A percentile compares a stretch with the other conserved stretches of the same genome.
These are phyloP conservation scores for Myxozyma melibiosi DNA, from an alignment of 805 yeast genomes.

Conservation along the genomic window DNA sequence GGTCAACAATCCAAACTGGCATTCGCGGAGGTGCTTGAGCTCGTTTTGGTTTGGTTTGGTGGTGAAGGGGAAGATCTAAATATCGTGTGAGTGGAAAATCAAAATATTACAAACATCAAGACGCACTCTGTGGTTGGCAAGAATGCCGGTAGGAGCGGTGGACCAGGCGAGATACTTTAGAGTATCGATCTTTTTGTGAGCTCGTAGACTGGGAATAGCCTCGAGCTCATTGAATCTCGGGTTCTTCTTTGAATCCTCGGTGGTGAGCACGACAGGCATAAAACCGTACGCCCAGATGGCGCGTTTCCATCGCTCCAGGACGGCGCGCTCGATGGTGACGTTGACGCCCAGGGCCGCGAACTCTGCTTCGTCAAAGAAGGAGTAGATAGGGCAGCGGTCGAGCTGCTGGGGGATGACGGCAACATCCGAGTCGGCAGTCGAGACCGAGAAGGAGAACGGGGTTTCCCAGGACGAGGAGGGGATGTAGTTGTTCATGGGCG, in stretches of 20 bases:
- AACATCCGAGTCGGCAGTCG: slow-evolving; percentile 24
- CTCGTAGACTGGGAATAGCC: slow-evolving; percentile 3
- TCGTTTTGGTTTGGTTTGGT: slow-evolving; percentile 16
- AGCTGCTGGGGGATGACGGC: slow-evolving; percentile 28
- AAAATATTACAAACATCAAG: background rate
- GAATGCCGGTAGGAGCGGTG: slow-evolving; percentile 35
- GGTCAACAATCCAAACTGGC: slow-evolving; percentile 31
- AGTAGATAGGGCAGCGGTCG: slow-evolving; percentile 29
- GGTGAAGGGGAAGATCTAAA: slow-evolving; percentile 35
- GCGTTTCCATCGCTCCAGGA: slow-evolving; percentile 36
- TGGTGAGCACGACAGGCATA: slow-evolving; percentile 36
- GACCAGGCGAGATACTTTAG: slow-evolving; percentile 38
- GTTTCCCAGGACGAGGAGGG: slow-evolving; percentile 29
- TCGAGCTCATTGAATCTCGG: slow-evolving; percentile 25
- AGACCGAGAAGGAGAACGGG: slow-evolving; percentile 30
- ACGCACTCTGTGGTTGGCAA: slow-evolving; percentile 34
- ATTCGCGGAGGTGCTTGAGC: slow-evolving; percentile 24
- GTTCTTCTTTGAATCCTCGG: slow-evolving; percentile 28
- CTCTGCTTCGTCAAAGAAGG: slow-evolving; percentile 22
- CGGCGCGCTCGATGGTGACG: slow-evolving; percentile 27
- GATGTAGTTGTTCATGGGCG: slow-evolving; percentile 18
- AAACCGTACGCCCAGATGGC: slow-evolving; percentile 40
- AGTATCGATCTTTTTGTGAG: slow-evolving; percentile 9
- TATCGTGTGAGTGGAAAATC: background rate
- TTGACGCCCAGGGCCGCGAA: slow-evolving; percentile 17